Evolutionary conservation across 2,329 filamentous ascomycete genomes (phyloP).

Genomic region (Fusarium sp.): DNA sequence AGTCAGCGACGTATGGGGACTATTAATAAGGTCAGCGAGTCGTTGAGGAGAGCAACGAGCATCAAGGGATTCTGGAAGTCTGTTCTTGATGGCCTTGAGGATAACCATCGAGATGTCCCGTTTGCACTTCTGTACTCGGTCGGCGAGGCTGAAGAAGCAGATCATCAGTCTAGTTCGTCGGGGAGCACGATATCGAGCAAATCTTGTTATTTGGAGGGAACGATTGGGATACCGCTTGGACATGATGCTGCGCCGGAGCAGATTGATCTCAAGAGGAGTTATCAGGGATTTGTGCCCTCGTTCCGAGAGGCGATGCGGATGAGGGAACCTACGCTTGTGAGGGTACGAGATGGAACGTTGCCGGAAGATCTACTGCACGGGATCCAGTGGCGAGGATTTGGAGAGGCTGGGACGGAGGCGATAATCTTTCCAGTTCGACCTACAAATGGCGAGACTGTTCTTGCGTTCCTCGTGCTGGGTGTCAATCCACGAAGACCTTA

Average conservation of each 20-base stretch:
- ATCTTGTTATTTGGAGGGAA: conserved; percentile 49
- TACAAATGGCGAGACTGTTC: conserved; percentile 68
- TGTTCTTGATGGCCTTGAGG: conserved; percentile 46
- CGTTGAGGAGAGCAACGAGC: conserved; percentile 45
- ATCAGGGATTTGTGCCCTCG: conserved; percentile 48
- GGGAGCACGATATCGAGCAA: conserved; percentile 50
- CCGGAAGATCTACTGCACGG: conserved; percentile 66
- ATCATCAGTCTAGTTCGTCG: conserved; percentile 47
- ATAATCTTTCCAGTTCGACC: conserved; percentile 74
- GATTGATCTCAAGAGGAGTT: conserved; percentile 49
- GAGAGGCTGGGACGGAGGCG: conserved; percentile 67
- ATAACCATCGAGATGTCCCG: conserved; percentile 51
- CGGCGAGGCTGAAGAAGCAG: conserved; percentile 49
- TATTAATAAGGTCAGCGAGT: conserved; percentile 47
- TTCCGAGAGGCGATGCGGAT: conserved; percentile 52
- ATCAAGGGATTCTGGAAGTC: conserved; percentile 49
- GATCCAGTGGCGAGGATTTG: conserved; percentile 68
- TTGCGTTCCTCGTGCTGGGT: conserved; percentile 74
- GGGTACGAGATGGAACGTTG: conserved; percentile 60
- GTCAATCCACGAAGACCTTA: conserved; percentile 75
- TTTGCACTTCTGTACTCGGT: conserved; percentile 55
- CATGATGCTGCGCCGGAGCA: conserved; percentile 47
- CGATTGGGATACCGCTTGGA: conserved; percentile 48
- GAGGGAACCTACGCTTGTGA: conserved; percentile 49
- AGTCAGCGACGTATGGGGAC: conserved; percentile 48